Conservation (phyloP, 139 green algal species). For the Diplosphaera chodatii region DNA sequence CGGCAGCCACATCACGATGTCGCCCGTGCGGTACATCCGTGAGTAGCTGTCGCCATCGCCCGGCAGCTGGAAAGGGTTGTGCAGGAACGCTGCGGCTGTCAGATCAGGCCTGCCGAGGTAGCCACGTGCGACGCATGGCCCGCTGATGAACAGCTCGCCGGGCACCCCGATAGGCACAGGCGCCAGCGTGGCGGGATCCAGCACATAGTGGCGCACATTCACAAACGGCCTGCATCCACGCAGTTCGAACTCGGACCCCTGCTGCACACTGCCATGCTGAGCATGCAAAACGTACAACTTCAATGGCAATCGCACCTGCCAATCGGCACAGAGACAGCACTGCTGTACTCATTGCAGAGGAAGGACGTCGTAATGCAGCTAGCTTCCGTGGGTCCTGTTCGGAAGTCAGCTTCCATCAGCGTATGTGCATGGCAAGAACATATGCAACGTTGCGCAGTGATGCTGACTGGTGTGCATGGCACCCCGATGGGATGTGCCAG, state of each 20-base stretch:
- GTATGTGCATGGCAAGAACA: neutral
- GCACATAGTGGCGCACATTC: neutral
- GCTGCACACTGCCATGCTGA: too few species aligned
- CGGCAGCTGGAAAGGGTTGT: constrained; percentile 28
- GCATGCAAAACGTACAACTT: too few species aligned
- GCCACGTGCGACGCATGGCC: constrained; percentile 4
- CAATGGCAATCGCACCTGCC: constrained; percentile 13
- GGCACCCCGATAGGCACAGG: neutral
- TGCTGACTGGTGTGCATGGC: too few species aligned
- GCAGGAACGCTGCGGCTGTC: constrained; percentile 28
- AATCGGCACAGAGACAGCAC: constrained; percentile 15
- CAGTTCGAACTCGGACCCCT: neutral
- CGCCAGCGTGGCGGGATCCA: neutral
- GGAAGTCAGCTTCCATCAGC: too few species aligned
- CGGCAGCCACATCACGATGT: constrained; percentile 1
- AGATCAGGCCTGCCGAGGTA: constrained; percentile 26
- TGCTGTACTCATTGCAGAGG: constrained; percentile 1
- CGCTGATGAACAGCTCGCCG: neutral
- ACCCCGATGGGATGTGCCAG: too few species aligned
- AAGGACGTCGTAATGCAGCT: constrained; percentile 5
- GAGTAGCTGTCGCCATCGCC: neutral
- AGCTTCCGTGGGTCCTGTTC: constrained; percentile 32
- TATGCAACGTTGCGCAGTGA: too few species aligned
- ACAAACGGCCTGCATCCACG: neutral
- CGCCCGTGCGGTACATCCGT: neutral